A percentile compares a stretch with the other conserved stretches of the same genome.
phyloP scores from a whole-genome alignment of 768 basidiomycete species.

The Lactarius pseudohatsudake region DNA sequence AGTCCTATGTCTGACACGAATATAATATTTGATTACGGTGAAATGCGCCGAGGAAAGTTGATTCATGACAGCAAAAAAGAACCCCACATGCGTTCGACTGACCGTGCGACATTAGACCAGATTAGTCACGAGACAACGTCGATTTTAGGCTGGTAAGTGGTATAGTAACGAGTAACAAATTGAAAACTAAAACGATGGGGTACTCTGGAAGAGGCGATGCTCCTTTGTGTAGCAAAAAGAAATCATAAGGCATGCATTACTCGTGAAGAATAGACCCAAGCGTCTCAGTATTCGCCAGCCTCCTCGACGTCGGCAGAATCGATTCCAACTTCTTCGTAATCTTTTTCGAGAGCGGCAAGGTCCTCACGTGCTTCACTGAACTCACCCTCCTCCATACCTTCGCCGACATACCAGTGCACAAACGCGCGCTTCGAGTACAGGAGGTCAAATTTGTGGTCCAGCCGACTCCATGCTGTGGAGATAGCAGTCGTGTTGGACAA shows the following conservation, averaged over 20 bases:
- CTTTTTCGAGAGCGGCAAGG: constrained; percentile 99
- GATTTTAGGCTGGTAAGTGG: constrained; percentile 12
- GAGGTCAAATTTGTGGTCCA: constrained; percentile 80
- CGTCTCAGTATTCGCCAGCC: constrained; percentile 45
- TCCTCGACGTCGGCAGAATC: constrained; percentile 53
- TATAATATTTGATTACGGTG: no score
- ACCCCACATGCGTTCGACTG: no score
- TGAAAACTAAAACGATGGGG: constrained; percentile 16
- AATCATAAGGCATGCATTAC: constrained; percentile 16
- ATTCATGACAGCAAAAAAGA: no score
- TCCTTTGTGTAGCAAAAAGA: constrained; percentile 35
- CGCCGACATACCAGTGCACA: constrained; percentile 67
- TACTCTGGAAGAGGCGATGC: constrained; percentile 31
- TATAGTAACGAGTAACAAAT: constrained; percentile 15
- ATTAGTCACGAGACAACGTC: neutral
- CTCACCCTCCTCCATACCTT: constrained; percentile 90
- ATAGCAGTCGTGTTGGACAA: constrained; percentile 74
- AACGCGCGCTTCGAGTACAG: constrained; percentile 65
- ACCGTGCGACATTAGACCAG: no score
- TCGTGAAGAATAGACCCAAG: constrained; percentile 10
- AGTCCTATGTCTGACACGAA: no score
- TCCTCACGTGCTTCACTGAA: constrained; percentile 99
- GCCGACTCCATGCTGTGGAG: constrained; percentile 69
- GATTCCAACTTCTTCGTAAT: constrained; percentile 82
- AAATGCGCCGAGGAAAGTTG: no score